Conservation (phyloP, 305 asterid genomes). For the Petunia hybrid region DNA sequence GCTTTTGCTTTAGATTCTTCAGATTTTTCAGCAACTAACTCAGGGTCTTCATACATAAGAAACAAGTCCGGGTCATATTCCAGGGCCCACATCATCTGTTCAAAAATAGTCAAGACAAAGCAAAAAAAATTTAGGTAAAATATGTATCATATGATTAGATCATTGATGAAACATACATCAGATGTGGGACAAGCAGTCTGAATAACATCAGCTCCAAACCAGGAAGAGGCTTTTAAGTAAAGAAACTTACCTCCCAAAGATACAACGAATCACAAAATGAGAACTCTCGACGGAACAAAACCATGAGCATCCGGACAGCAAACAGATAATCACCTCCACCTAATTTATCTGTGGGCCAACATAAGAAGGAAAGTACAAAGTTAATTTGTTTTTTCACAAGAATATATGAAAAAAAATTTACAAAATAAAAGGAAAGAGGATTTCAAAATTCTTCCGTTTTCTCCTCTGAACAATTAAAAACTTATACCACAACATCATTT, state of each 20-base stretch:
- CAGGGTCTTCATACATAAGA: slow-evolving; percentile 63
- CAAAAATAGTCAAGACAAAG: slow-evolving; percentile 22
- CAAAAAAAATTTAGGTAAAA: slow-evolving; percentile 23
- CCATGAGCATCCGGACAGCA: slow-evolving; percentile 98
- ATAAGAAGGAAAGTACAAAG: slow-evolving; percentile 30
- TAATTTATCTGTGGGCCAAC: slow-evolving; percentile 63
- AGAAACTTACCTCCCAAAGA: slow-evolving; percentile 86
- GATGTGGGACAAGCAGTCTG: too few species aligned
- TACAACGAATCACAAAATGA: slow-evolving; percentile 90
- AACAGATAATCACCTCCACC: slow-evolving; percentile 95
- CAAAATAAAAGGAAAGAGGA: slow-evolving; percentile 7
- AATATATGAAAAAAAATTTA: not conserved
- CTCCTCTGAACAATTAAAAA: not conserved
- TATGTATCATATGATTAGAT: not conserved
- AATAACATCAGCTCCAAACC: not conserved
- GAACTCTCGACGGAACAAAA: slow-evolving; percentile 90
- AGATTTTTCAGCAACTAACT: slow-evolving; percentile 50
- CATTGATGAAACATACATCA: not conserved
- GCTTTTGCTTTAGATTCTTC: slow-evolving; percentile 70
- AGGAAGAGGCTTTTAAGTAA: not conserved
- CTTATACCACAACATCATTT: not conserved
- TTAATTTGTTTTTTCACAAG: not conserved
- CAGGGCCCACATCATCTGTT: slow-evolving; percentile 98
- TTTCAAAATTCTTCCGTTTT: not conserved
- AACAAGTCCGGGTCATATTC: slow-evolving; percentile 85